Base-by-base conservation (phyloP, 805 yeast species). In the Henningerozyma blattae region DNA sequence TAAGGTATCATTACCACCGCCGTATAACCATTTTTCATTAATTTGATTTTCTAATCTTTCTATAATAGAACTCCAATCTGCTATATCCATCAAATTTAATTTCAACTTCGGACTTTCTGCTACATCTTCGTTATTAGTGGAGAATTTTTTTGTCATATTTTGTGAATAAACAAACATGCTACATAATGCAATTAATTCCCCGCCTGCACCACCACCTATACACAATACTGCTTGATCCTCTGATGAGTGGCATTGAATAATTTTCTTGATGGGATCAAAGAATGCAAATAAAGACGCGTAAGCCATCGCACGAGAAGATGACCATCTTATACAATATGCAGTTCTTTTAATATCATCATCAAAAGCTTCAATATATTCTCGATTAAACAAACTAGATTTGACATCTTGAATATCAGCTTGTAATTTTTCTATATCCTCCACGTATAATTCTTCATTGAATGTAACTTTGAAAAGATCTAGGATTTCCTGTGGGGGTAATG, bases 171-270 rank as follows among this genome's bases (percentile, higher is more conserved):
- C 61, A 40, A 74, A 76, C 1, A 80, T 59, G 14, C 86, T 66
- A 1, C 73, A 72, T 28, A 83, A 48, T 0, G 72, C 70, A 22
- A 75, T 72, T 17, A 84, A 56, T 50, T 85, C 95, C 2, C 85
- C 82, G 4, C 89, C 83, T 0, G 95, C 95, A 24, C 95, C 95
- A 17, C 93, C 95, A 15, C 95, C 95, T 25, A 86, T 65, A 45
- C 78, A 71, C 24, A 84, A 52, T 0, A 77, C 70, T 3, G 59
- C 48, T 13, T 53, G 46, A 5, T 47, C 48, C 4, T 27, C 33
- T 14, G 24, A 35, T 14, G 39, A 36, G 22, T 36, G 18, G 33
- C 47, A 42, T 18, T 35, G 35, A 14, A 45, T 36, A 3, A 58
- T 46, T 6, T 52, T 42, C 1, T 28, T 31, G 14, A 48, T 57